A percentile compares a stretch with the other conserved stretches of the same genome.
These are phyloP conservation scores for Leavenworthia alabamica DNA, from an alignment of 345 rosid species.

Conservation along the genomic window DNA sequence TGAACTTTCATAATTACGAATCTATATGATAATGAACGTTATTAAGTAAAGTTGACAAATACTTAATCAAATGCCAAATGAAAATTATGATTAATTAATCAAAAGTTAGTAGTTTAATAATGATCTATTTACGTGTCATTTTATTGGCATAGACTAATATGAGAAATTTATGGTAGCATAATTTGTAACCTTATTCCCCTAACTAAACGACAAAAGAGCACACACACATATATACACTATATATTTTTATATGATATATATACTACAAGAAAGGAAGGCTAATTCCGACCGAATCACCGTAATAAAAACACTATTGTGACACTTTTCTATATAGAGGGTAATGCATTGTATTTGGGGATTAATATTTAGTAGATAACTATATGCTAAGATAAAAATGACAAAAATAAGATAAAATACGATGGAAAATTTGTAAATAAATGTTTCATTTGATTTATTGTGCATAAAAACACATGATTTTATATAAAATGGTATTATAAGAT, in stretches of 20 bases:
- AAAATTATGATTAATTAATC: background rate
- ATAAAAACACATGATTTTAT: background rate
- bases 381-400: background rate
- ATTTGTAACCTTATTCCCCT: no score
- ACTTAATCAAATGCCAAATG: background rate
- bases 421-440: background rate
- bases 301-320: background rate
- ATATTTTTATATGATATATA: no score
- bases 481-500: background rate
- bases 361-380: background rate
- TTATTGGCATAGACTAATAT: background rate
- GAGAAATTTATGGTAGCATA: no score
- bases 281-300: no score
- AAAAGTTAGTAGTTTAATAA: background rate
- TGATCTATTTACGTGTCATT: background rate
- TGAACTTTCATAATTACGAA: constrained; percentile 21
- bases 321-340: background rate
- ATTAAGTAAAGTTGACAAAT: background rate
- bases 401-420: background rate
- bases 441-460: background rate
- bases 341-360: background rate
- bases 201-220: no score
- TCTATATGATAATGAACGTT: constrained; percentile 22
- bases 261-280: no score
- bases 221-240: no score